Percentiles rank a stretch among this genome's conserved stretches.
These are phyloP conservation scores for Acacia pycnantha DNA, from an alignment of 331 rosid species.

Conservation along the genomic window DNA sequence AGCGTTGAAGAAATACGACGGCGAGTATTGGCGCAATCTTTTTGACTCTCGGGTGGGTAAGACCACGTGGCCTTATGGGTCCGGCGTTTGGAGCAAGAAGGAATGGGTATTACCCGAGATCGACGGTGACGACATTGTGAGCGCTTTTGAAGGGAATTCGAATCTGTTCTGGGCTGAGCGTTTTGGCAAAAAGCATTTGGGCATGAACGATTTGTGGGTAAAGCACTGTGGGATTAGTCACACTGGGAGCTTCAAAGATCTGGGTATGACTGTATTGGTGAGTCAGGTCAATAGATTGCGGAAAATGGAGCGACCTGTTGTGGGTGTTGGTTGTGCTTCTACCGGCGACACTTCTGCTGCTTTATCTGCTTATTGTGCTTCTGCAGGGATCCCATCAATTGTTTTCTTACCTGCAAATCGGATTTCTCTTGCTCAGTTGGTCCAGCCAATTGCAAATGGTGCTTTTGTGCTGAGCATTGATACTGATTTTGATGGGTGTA, in stretches of 20 bases:
- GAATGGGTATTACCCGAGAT: constrained; percentile 84
- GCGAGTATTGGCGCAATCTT: constrained; percentile 67
- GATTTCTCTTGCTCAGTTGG: constrained; percentile 67
- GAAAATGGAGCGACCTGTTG: constrained; percentile 61
- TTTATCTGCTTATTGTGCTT: constrained; percentile 67
- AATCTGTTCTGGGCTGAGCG: constrained; percentile 88
- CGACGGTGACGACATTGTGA: constrained; percentile 57
- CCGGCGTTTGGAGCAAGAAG: constrained; percentile 81
- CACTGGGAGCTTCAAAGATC: constrained; percentile 75
- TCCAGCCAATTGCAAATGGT: constrained; percentile 81
- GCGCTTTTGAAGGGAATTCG: constrained; percentile 75
- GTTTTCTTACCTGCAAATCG: constrained; percentile 62
- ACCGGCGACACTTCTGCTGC: constrained; percentile 82
- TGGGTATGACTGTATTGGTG: constrained; percentile 80
- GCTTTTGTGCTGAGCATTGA: constrained; percentile 74
- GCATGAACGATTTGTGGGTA: constrained; percentile 79
- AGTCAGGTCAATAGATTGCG: constrained; percentile 71
- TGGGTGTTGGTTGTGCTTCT: constrained; percentile 79
- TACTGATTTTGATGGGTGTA: constrained; percentile 80
- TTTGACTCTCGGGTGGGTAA: constrained; percentile 73
- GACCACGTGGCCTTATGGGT: constrained; percentile 83
- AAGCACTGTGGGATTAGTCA: constrained; percentile 83
- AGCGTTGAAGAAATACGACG: constrained; percentile 62
- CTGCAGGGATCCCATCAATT: constrained; percentile 68
- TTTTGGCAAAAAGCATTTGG: constrained; percentile 60